Evolutionary conservation across 2,329 filamentous ascomycete genomes (phyloP).

Genomic region (Leptographium wingfieldii): DNA sequence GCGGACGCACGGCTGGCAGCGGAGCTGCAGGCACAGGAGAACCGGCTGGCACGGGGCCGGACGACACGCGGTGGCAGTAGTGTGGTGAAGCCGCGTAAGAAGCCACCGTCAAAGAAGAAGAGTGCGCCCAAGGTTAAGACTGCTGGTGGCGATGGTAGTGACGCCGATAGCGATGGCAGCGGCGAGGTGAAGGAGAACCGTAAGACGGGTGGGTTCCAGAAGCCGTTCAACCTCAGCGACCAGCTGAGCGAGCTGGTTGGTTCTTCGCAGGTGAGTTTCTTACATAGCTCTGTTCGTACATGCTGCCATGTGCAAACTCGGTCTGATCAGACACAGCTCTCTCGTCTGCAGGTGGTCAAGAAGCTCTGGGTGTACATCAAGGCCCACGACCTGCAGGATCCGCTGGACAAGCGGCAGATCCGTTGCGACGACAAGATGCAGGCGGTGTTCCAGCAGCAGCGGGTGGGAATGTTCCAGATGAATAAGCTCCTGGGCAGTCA

Average conservation of each 20-base stretch:
- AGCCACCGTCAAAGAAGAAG: constrained; percentile 57
- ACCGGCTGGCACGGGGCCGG: constrained; percentile 51
- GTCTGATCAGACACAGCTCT: constrained; percentile 45
- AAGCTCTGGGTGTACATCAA: constrained; percentile 95
- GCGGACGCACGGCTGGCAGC: constrained; percentile 81
- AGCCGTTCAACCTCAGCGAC: constrained; percentile 62
- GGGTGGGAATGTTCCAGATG: constrained; percentile 98
- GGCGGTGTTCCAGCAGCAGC: constrained; percentile 80
- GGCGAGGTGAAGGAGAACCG: constrained; percentile 50
- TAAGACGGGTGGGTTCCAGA: constrained; percentile 88
- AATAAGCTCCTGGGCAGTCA: constrained; percentile 90
- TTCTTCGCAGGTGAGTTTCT: constrained; percentile 45
- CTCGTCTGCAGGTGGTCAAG: constrained; percentile 90
- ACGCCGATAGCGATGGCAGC: constrained; percentile 57
- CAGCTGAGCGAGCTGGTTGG: constrained; percentile 59
- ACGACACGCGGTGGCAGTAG: constrained; percentile 66
- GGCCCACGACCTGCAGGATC: constrained; percentile 75
- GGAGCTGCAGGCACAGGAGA: constrained; percentile 84
- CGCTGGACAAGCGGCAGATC: constrained; percentile 83
- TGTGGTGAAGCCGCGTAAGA: constrained; percentile 50
- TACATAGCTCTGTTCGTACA: not conserved
- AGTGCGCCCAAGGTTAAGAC: constrained; percentile 61
- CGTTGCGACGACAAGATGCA: constrained; percentile 84
- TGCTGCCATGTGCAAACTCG: too few species aligned
- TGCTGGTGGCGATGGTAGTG: constrained; percentile 59